A percentile compares a stretch with the other conserved stretches of the same genome.
Evolutionary conservation across 306 rosid genomes (phyloP).

Genomic region (Cucumis sativus): DNA sequence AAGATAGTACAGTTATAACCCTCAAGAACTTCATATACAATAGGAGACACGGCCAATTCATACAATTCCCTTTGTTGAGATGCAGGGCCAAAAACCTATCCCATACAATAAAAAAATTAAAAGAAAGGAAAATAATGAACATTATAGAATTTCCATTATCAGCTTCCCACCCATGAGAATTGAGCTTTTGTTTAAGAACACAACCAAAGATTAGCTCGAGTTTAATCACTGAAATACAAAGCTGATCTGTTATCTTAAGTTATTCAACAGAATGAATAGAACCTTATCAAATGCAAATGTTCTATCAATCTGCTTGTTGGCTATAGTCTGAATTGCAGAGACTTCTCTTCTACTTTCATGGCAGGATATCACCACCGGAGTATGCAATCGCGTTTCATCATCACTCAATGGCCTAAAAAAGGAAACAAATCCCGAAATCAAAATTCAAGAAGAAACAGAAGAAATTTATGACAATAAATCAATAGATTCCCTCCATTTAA

Average conservation of each 20-base stretch:
- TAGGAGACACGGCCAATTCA: constrained; percentile 94
- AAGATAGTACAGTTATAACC: constrained; percentile 97
- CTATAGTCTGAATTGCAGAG: constrained; percentile 76
- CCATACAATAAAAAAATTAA: constrained; percentile 18
- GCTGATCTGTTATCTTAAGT: background rate
- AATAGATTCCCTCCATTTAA: constrained; percentile 16
- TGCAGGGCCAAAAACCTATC: constrained; percentile 82
- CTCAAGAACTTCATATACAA: constrained; percentile 92
- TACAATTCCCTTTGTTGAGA: constrained; percentile 85
- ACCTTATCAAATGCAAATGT: constrained; percentile 93
- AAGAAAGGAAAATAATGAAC: background rate
- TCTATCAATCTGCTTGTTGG: constrained; percentile 99
- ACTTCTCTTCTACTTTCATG: constrained; percentile 73
- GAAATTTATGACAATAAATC: constrained; percentile 1
- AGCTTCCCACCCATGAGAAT: constrained; percentile 3
- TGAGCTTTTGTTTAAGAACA: background rate
- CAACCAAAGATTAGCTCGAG: background rate
- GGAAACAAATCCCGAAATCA: constrained; percentile 14
- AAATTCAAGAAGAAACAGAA: constrained; percentile 4
- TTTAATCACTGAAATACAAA: background rate
- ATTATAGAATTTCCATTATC: constrained; percentile 1
- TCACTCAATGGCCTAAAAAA: constrained; percentile 78
- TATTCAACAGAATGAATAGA: background rate
- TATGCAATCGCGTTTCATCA: constrained; percentile 69
- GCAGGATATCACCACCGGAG: constrained; percentile 93